Evolutionary conservation across 177 flowering plant genomes (phyloP), one percentile per base, ranked within the genome.

Genomic region (Vitis hybrid): DNA sequence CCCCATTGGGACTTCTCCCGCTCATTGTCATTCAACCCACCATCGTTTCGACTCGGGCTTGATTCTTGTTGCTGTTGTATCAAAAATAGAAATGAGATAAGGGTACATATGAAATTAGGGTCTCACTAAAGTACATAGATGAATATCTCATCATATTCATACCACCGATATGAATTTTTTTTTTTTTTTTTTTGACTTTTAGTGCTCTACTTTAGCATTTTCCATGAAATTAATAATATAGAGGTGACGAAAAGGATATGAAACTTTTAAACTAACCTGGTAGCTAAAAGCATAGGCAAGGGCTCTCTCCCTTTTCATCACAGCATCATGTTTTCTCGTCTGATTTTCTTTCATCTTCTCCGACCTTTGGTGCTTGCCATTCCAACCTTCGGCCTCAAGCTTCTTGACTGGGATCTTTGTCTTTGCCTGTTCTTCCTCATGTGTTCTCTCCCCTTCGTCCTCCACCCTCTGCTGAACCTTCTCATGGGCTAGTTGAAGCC

Each of bases 251-350:
- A 18, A 4, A 24, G 10, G 1, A 13, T 9, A 27, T 27, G 30
- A 27, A 27, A 27, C 30, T 27, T 0, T 27, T 27, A 27, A 27
- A 69, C 74, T 1, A 66, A 94, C 98, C 94, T 93, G 90, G 72
- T 80, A 82, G 35, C 78, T 74, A 66, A 75, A 87, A 64, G 99
- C 97, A 78, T 90, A 95, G 61, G 99, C 98, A 70, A 95, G 94
- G 32, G 92, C 96, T 65, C 93, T 81, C 54, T 95, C 99, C 46
- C 88, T 78, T 64, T 82, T 89, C 73, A 89, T 72, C 17, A 79
- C 75, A 19, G 82, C 87, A 19, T 91, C 95, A 57, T 83, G 87
- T 68, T 84, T 88, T 74, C 78, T 76, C 52, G 71, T 71, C 49
- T 77, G 65, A 51, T 61, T 74, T 18, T 83, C 92, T 70, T 67